Evolutionary conservation across 768 basidiomycete species (phyloP).

Genomic region (Leccinum aurantiacum): DNA sequence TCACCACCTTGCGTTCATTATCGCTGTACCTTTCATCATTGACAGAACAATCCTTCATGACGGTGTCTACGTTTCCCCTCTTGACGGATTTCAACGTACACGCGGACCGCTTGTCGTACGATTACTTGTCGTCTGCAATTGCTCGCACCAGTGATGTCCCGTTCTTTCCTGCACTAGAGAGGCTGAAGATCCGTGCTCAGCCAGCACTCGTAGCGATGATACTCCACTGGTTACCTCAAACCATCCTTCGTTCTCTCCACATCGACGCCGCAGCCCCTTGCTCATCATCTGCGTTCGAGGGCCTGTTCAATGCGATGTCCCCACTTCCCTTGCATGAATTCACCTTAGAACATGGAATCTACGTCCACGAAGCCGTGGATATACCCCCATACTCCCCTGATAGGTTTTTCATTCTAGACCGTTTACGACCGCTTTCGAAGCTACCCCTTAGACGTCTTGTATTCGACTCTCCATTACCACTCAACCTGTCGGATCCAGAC

Average conservation of each 20-base stretch:
- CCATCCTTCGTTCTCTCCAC: constrained; percentile 37
- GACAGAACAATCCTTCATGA: constrained; percentile 35
- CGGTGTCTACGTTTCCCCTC: constrained; percentile 37
- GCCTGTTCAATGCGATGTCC: constrained; percentile 34
- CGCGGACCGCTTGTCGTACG: constrained; percentile 36
- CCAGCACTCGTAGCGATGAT: constrained; percentile 36
- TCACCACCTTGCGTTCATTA: constrained; percentile 37
- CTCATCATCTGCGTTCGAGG: constrained; percentile 34
- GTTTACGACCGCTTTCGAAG: constrained; percentile 36
- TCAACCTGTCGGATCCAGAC: constrained; percentile 38
- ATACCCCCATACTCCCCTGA: constrained; percentile 19
- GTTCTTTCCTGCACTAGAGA: constrained; percentile 39
- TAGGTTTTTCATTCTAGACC: constrained; percentile 27
- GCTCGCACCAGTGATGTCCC: background rate
- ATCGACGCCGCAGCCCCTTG: constrained; percentile 38
- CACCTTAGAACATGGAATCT: constrained; percentile 39
- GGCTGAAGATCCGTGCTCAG: constrained; percentile 42
- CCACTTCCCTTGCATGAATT: constrained; percentile 37
- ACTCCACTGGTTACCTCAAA: constrained; percentile 33
- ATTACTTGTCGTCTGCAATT: constrained; percentile 17
- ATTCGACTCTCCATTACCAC: constrained; percentile 42
- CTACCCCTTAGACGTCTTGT: constrained; percentile 37
- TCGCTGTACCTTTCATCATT: constrained; percentile 44
- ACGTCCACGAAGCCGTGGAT: constrained; percentile 34
- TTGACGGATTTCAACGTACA: constrained; percentile 47